Evolutionary conservation across 306 rosid species (phyloP).

Genomic region (Boehmeria nivea): DNA sequence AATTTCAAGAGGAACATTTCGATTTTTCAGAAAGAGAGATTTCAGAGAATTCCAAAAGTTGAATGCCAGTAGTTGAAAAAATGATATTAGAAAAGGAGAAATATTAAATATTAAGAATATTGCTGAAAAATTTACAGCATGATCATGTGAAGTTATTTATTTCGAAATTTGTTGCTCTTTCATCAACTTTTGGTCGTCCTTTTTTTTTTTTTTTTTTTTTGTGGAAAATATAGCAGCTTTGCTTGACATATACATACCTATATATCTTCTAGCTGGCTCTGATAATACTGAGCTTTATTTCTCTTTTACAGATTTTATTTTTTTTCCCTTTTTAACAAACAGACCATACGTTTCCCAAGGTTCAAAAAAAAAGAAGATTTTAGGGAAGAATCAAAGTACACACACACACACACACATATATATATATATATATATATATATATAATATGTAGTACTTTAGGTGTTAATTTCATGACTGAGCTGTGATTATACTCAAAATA

Average conservation of each 20-base stretch:
- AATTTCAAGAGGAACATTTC: conserved; percentile 9
- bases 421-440: too few species aligned
- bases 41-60: conserved; percentile 4
- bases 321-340: too few species aligned
- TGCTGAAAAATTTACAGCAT: neutral
- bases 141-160: conserved; percentile 17
- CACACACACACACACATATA: too few species aligned
- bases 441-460: too few species aligned
- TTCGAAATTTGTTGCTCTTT: neutral
- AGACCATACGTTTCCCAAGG: too few species aligned
- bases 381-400: too few species aligned
- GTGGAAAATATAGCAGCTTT: neutral
- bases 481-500: too few species aligned
- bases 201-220: too few species aligned
- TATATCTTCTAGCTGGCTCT: neutral
- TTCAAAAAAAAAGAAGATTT: too few species aligned
- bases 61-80: conserved; percentile 27
- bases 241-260: neutral
- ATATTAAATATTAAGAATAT: conserved; percentile 3
- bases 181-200: conserved; percentile 24
- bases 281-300: neutral
- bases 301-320: too few species aligned
- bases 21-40: neutral
- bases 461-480: too few species aligned
- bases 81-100: too few species aligned